phyloP scores from a whole-genome alignment of 2,329 filamentous ascomycete genomes.

The Trichoderma hamatum region DNA sequence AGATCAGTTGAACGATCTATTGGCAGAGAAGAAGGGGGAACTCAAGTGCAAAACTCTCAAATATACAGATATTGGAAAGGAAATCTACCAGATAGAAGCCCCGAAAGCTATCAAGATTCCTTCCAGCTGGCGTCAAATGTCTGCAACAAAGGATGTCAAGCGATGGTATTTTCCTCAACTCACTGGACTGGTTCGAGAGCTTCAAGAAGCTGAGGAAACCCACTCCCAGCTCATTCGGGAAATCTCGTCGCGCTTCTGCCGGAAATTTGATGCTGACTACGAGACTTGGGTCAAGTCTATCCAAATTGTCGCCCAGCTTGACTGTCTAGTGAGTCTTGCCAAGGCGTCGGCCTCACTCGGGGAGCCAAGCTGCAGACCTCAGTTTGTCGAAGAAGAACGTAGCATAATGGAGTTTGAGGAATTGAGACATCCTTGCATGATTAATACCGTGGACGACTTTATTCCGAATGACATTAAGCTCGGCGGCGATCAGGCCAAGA shows the following conservation, averaged over 20 bases:
- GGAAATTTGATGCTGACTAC: constrained; percentile 86
- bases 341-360: constrained; percentile 84
- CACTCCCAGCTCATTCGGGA: constrained; percentile 90
- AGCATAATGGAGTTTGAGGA: constrained; percentile 91
- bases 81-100: constrained; percentile 93
- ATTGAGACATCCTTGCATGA: constrained; percentile 92
- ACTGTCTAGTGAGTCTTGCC: constrained; percentile 91
- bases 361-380: constrained; percentile 82
- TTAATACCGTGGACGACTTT: constrained; percentile 86
- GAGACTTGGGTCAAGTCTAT: constrained; percentile 85
- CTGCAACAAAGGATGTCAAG: constrained; percentile 84
- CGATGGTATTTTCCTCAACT: constrained; percentile 91
- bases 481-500: constrained; percentile 78
- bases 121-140: constrained; percentile 93
- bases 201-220: constrained; percentile 93
- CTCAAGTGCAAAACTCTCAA: constrained; percentile 74
- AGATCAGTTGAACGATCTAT: constrained; percentile 68
- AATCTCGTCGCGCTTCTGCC: constrained; percentile 79
- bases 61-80: constrained; percentile 88
- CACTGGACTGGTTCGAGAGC: constrained; percentile 76
- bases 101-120: constrained; percentile 86
- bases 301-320: constrained; percentile 85
- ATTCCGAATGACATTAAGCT: constrained; percentile 93
- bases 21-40: constrained; percentile 71
- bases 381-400: constrained; percentile 82